A percentile compares a stretch with the other conserved stretches of the same genome.
phyloP scores from a whole-genome alignment of 2,329 filamentous ascomycete species.

The Pyrenochaeta sp. region DNA sequence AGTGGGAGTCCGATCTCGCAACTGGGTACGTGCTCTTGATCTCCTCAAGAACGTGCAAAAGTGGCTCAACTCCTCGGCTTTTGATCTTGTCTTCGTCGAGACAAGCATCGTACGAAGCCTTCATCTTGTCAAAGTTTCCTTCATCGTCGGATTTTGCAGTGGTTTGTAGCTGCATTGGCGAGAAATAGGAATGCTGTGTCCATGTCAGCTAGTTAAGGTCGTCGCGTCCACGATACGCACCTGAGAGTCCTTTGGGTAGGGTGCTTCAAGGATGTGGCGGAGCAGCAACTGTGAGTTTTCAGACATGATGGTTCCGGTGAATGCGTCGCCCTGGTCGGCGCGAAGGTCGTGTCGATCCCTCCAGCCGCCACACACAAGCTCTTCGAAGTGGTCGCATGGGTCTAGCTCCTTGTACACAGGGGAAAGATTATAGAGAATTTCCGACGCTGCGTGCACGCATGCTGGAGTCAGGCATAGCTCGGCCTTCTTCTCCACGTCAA shows the following conservation, averaged over 20 bases:
- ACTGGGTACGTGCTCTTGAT: conserved; percentile 47
- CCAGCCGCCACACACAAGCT: conserved; percentile 74
- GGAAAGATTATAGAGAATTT: conserved; percentile 69
- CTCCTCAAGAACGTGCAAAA: conserved; percentile 64
- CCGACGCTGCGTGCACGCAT: conserved; percentile 70
- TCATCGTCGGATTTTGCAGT: conserved; percentile 59
- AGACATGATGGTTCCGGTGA: conserved; percentile 68
- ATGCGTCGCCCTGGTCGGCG: conserved; percentile 68
- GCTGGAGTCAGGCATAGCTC: conserved; percentile 63
- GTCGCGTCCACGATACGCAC: conserved; percentile 11
- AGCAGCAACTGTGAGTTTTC: conserved; percentile 68
- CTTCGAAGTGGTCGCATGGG: conserved; percentile 74
- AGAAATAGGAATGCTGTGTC: conserved; percentile 60
- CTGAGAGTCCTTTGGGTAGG: conserved; percentile 54
- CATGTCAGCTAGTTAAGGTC: neutral
- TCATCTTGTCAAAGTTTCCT: conserved; percentile 72
- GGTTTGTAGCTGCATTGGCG: conserved; percentile 44
- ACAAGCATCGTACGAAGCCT: conserved; percentile 71
- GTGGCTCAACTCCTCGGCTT: conserved; percentile 63
- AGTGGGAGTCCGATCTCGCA: conserved; percentile 9
- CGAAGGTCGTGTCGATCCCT: conserved; percentile 70
- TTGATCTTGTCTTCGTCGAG: conserved; percentile 68
- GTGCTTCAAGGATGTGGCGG: conserved; percentile 69
- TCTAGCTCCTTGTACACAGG: conserved; percentile 70
- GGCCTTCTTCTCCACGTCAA: conserved; percentile 8